A percentile compares a stretch with the other conserved stretches of the same genome.
Evolutionary conservation across 2,329 filamentous ascomycete genomes (phyloP).

Genomic region (Alternaria alternata): DNA sequence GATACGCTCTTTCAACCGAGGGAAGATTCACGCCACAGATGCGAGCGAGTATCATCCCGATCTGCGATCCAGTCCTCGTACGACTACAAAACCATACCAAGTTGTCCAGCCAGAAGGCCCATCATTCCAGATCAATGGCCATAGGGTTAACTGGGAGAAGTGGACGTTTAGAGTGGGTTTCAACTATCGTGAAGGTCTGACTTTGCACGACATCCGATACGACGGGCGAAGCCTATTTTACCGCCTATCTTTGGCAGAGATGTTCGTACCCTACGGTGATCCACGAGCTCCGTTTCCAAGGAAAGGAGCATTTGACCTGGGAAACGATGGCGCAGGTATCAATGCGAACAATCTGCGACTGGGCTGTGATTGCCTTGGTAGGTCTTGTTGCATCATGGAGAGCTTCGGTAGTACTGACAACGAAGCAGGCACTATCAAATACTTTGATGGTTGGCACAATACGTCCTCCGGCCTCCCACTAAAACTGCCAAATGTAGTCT

Average conservation of each 20-base stretch:
- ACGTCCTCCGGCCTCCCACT: background rate
- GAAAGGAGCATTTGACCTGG: constrained; percentile 57
- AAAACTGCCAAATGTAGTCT: constrained; percentile 48
- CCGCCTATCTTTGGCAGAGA: constrained; percentile 53
- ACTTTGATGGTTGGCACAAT: background rate
- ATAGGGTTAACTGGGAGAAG: constrained; percentile 53
- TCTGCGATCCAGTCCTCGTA: constrained; percentile 18
- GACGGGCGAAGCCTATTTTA: constrained; percentile 53
- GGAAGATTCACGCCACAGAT: constrained; percentile 50
- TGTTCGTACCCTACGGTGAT: constrained; percentile 58
- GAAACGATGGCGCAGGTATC: constrained; percentile 54
- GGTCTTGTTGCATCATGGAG: background rate
- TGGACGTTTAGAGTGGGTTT: constrained; percentile 56
- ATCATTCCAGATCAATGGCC: constrained; percentile 31
- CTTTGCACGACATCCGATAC: constrained; percentile 53
- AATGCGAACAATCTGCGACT: constrained; percentile 55
- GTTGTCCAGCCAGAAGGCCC: constrained; percentile 36
- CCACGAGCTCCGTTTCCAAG: constrained; percentile 52
- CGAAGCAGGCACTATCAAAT: constrained; percentile 43
- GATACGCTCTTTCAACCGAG: constrained; percentile 51
- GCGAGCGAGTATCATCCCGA: constrained; percentile 37
- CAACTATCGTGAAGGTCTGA: constrained; percentile 57
- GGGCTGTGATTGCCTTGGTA: constrained; percentile 56
- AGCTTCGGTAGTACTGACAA: background rate
- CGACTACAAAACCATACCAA: constrained; percentile 30